Conservation (phyloP, 2,329 filamentous ascomycete species). For the Dactylella cylindrospora region DNA sequence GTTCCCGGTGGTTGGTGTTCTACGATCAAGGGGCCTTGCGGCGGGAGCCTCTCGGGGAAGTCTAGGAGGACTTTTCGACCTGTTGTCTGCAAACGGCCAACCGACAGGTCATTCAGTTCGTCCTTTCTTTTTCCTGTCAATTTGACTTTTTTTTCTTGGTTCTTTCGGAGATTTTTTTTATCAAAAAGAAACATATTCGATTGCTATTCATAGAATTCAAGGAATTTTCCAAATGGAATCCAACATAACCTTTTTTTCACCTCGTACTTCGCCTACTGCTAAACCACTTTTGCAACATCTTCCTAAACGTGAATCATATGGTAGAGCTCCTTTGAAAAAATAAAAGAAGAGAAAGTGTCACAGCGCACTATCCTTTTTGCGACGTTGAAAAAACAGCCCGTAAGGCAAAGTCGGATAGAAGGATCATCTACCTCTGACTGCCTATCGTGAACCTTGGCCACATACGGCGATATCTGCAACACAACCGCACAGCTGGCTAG, state of each 20-base stretch:
- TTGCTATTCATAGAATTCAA: conserved; percentile 34
- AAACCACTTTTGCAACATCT: too few species aligned
- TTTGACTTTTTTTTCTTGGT: too few species aligned
- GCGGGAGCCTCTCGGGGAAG: too few species aligned
- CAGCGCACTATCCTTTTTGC: too few species aligned
- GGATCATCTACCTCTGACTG: not conserved
- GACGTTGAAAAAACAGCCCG: conserved; percentile 43
- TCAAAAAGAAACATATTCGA: conserved; percentile 31
- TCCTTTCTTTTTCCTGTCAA: too few species aligned
- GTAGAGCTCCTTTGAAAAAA: too few species aligned
- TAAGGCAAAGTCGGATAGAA: conserved; percentile 41
- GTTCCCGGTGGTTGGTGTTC: conserved; percentile 12
- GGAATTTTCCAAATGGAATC: conserved; percentile 8
- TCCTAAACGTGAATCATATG: too few species aligned
- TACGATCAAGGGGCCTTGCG: too few species aligned
- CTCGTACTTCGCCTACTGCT: too few species aligned
- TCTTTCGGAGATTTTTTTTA: conserved; percentile 14
- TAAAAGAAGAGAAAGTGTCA: too few species aligned
- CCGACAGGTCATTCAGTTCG: conserved; percentile 22
- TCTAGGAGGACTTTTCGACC: too few species aligned
- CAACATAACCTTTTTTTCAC: conserved; percentile 20
- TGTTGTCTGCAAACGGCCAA: conserved; percentile 41
- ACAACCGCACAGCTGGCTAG: too few species aligned
- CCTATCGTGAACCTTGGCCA: conserved; percentile 20
- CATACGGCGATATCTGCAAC: conserved; percentile 35